Evolutionary conservation across 2,329 filamentous ascomycete species (phyloP).

Genomic region (Shiraia sp.): DNA sequence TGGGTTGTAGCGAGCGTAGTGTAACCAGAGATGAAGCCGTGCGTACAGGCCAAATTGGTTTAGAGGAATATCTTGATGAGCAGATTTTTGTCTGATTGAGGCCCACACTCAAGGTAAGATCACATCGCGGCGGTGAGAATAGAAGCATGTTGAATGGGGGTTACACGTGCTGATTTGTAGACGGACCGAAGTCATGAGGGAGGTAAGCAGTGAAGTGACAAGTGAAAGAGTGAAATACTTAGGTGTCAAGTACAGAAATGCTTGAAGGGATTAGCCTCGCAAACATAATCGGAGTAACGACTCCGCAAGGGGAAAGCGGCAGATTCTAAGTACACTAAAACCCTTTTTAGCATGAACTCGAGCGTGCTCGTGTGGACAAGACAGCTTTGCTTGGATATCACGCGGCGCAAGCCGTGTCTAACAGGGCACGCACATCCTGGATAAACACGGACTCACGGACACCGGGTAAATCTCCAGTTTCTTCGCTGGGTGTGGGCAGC

Average conservation of each 20-base stretch:
- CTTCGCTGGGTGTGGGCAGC: not conserved
- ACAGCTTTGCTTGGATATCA: conserved; percentile 12
- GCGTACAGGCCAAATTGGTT: conserved; percentile 20
- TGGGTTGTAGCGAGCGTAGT: conserved; percentile 12
- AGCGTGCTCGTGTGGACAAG: conserved; percentile 26
- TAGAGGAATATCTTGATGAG: conserved; percentile 15
- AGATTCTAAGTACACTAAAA: conserved; percentile 11
- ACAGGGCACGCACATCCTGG: conserved; percentile 12
- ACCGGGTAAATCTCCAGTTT: too few species aligned
- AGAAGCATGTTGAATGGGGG: conserved; percentile 29
- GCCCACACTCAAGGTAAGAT: conserved; percentile 10
- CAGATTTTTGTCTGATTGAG: conserved; percentile 13
- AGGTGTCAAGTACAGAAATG: conserved; percentile 4
- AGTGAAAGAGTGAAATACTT: conserved; percentile 12
- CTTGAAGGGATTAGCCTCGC: conserved; percentile 10
- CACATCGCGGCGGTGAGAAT: conserved; percentile 26
- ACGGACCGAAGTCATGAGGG: conserved; percentile 3
- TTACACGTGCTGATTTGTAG: conserved; percentile 7
- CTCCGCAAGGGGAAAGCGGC: conserved; percentile 22
- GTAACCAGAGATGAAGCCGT: conserved; percentile 20
- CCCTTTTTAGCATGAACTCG: conserved; percentile 23
- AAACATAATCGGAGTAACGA: conserved; percentile 8
- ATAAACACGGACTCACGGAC: conserved; percentile 1
- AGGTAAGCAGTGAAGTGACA: conserved; percentile 3
- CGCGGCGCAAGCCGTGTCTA: conserved; percentile 16